Conservation (phyloP, 1,284 basidiomycete species). For the Boletus hoseneyae region DNA sequence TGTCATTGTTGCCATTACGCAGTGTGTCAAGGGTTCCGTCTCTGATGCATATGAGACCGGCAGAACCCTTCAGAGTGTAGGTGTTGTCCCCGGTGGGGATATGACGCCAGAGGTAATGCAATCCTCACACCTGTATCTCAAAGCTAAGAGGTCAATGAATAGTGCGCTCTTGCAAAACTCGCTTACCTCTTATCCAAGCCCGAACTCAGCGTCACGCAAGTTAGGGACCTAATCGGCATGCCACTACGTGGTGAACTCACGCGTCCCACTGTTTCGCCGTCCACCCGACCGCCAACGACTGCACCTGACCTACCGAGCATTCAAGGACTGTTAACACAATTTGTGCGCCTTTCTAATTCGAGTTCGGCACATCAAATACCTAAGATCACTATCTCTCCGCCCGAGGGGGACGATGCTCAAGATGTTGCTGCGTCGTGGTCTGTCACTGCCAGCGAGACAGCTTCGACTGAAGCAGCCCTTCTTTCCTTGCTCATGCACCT, state of each 20-base stretch:
- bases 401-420: slow-evolving; percentile 36
- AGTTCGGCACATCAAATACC: slow-evolving; percentile 37
- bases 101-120: slow-evolving; percentile 87
- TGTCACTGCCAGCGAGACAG: slow-evolving; percentile 70
- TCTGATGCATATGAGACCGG: slow-evolving; percentile 83
- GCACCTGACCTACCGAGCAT: slow-evolving; percentile 58
- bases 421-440: slow-evolving; percentile 70
- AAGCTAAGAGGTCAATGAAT: slow-evolving; percentile 9
- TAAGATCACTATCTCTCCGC: slow-evolving; percentile 44
- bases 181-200: slow-evolving; percentile 86
- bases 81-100: slow-evolving; percentile 78
- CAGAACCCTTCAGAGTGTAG: slow-evolving; percentile 64
- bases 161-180: slow-evolving; percentile 88
- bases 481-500: slow-evolving; percentile 75
- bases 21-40: slow-evolving; percentile 83
- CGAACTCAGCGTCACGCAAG: slow-evolving; percentile 63
- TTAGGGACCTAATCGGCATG: slow-evolving; percentile 73
- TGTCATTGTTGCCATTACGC: slow-evolving; percentile 88
- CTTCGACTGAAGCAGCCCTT: slow-evolving; percentile 62
- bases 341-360: slow-evolving; percentile 57
- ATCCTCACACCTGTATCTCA: neutral
- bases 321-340: slow-evolving; percentile 60
- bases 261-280: slow-evolving; percentile 39
- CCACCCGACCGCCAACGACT: slow-evolving; percentile 41
- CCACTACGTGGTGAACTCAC: slow-evolving; percentile 89